Evolutionary conservation across 225 moss, liverwort and hornwort species (phyloP).

Genomic region (Rhytidiadelphus loreus): DNA sequence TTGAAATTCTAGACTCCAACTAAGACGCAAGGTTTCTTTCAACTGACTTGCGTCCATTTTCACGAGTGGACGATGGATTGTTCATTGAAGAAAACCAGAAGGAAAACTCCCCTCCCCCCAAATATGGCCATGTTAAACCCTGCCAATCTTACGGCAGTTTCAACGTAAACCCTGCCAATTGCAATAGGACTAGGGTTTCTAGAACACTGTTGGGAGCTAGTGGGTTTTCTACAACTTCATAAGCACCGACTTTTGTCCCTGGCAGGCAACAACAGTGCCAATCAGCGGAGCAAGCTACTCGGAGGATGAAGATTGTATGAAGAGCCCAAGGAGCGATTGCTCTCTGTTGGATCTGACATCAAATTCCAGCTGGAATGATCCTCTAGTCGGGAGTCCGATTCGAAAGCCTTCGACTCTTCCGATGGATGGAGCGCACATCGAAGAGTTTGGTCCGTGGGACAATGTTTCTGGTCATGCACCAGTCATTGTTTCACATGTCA

Average conservation of each 20-base stretch:
- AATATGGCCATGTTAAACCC: not conserved
- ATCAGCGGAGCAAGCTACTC: not conserved
- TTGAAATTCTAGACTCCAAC: not conserved
- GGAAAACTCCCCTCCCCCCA: not conserved
- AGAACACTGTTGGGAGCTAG: too few relatives aligned
- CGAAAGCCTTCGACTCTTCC: not conserved
- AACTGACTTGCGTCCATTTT: not conserved
- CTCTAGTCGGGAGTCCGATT: conserved; percentile 10
- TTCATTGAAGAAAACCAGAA: not conserved
- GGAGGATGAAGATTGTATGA: conserved; percentile 14
- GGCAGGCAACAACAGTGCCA: conserved; percentile 5
- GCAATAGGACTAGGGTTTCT: not conserved
- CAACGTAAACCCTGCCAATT: not conserved
- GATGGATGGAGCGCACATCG: not conserved
- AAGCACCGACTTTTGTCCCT: not conserved
- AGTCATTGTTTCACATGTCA: conserved; percentile 6
- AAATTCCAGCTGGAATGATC: conserved; percentile 40
- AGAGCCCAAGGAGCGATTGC: conserved; percentile 32
- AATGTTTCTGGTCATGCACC: conserved; percentile 7
- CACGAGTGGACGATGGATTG: not conserved
- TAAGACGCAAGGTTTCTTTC: not conserved
- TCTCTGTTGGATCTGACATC: conserved; percentile 25
- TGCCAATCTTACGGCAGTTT: not conserved
- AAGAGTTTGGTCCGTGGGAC: conserved; percentile 40
- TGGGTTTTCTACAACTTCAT: not conserved